Evolutionary conservation across 148 eudicot species (phyloP), one percentile per base, ranked within the genome.

Genomic region (Cornus kousa): DNA sequence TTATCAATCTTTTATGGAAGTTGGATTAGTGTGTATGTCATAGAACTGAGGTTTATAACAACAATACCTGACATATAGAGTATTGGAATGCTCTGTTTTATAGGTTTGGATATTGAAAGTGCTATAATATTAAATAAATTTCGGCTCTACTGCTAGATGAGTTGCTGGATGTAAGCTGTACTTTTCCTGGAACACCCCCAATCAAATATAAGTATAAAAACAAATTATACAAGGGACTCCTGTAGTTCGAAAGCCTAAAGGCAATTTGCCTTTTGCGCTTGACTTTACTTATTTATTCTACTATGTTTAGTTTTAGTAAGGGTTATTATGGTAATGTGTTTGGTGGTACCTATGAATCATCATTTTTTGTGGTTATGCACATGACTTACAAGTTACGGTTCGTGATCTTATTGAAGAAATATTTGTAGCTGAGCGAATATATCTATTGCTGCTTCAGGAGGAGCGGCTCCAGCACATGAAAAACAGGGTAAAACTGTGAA

Each of bases 401-500:
- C 17, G 7, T 62, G 8, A 19, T 62, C 23, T 62, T 20, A 62
- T 17, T 62, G 66, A 53, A 12, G 59, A 16, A 32, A 23, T 83
- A 28, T 59, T 68, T 66, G 74, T 77, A 88, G 88, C 74, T 76
- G 86, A 70, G 64, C 77, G 13, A 82, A 76, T 67, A 77, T 57
- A 37, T 55, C 77, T 67, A 69, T 57, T 82, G 77, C 83, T 81
- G 76, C 77, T 74, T 43, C 76, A 48, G 87, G 82, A 50, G 78
- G 69, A 57, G 84, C 39, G 24, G 74, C 82, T 78, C 24, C 48
- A 43, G 85, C 55, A 50, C 83, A 19, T 62, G 88, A 59, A 55
- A 87, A 89, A 77, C 76, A 85, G 50, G 80, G 80, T 64, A 89
- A 88, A 78, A 78, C 43, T 43, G 78, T 78, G 55, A 91, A 89